These are phyloP conservation scores for Microbotryum lychnidis-dioicae DNA, from an alignment of 1,284 basidiomycete species.

Conservation along the genomic window DNA sequence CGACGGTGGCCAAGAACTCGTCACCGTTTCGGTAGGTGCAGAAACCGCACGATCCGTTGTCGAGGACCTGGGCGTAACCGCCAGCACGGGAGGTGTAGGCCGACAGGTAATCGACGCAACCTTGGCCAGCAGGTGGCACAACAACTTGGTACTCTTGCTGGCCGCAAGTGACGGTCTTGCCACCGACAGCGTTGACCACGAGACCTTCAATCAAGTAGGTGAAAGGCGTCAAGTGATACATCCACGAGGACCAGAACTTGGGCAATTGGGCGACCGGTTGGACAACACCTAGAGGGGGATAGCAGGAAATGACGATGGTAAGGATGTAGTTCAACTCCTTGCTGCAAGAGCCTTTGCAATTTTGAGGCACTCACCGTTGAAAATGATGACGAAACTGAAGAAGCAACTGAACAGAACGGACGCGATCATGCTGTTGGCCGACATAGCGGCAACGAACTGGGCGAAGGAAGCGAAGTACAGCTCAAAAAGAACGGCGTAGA, in stretches of 20 bases:
- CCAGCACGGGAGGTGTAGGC: slow-evolving; percentile 36
- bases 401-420: slow-evolving; percentile 27
- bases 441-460: slow-evolving; percentile 58
- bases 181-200: slow-evolving; percentile 39
- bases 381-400: slow-evolving; percentile 43
- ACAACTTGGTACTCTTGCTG: slow-evolving; percentile 41
- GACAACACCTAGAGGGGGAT: neutral
- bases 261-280: neutral
- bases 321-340: neutral
- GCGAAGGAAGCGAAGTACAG: slow-evolving; percentile 46
- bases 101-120: slow-evolving; percentile 43
- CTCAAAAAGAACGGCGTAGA: slow-evolving; percentile 41
- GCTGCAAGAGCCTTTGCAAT: too few species aligned
- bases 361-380: slow-evolving; percentile 39
- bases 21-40: slow-evolving; percentile 32
- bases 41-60: slow-evolving; percentile 40
- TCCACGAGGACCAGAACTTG: slow-evolving; percentile 46
- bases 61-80: slow-evolving; percentile 38
- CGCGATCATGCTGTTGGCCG: slow-evolving; percentile 54
- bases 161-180: slow-evolving; percentile 42
- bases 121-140: slow-evolving; percentile 40
- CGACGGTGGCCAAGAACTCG: slow-evolving; percentile 33
- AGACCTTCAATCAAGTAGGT: slow-evolving; percentile 46
- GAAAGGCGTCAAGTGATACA: slow-evolving; percentile 68
- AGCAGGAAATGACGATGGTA: neutral